A percentile compares a stretch with the other conserved stretches of the same genome.
These are phyloP conservation scores for Phlebiopsis flavidoalba DNA, from an alignment of 768 basidiomycete species.

Conservation along the genomic window DNA sequence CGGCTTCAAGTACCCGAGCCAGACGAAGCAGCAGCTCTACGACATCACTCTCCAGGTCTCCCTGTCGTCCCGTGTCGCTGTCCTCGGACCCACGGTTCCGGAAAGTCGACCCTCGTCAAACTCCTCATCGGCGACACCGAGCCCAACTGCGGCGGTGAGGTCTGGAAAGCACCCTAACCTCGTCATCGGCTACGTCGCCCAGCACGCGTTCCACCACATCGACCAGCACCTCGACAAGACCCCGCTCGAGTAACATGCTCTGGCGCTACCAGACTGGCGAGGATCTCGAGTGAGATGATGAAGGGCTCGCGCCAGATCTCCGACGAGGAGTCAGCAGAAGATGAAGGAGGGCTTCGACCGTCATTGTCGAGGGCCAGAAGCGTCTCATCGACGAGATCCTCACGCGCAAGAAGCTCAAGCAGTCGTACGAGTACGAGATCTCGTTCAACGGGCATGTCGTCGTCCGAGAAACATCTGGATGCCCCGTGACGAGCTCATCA, in stretches of 20 bases:
- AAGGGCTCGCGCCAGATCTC: slow-evolving; percentile 87
- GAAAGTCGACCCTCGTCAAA: slow-evolving; percentile 96
- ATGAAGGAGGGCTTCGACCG: slow-evolving; percentile 92
- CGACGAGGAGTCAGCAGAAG: slow-evolving; percentile 85
- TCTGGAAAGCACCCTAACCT: slow-evolving; percentile 99
- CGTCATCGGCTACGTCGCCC: slow-evolving; percentile 98
- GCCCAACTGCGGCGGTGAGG: slow-evolving; percentile 92
- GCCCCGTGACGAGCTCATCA: slow-evolving; percentile 93
- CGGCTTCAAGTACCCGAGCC: slow-evolving; percentile 92
- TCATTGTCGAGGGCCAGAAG: slow-evolving; percentile 93
- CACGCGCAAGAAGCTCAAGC: slow-evolving; percentile 95
- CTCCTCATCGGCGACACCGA: slow-evolving; percentile 96
- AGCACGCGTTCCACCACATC: slow-evolving; percentile 99
- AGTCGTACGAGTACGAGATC: slow-evolving; percentile 98
- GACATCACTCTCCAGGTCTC: slow-evolving; percentile 97
- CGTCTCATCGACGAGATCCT: slow-evolving; percentile 89
- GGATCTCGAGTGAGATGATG: slow-evolving; percentile 92
- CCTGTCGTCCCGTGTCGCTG: slow-evolving; percentile 94
- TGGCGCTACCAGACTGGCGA: slow-evolving; percentile 99
- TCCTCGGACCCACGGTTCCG: slow-evolving; percentile 98
- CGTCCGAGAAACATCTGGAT: slow-evolving; percentile 99
- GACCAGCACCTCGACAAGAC: slow-evolving; percentile 98
- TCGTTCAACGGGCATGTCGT: slow-evolving; percentile 92
- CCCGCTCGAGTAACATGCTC: slow-evolving; percentile 96
- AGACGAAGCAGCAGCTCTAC: slow-evolving; percentile 83